These are phyloP conservation scores for Nicotiana tomentosiformis DNA, from an alignment of 257 asterid genomes.

Conservation along the genomic window DNA sequence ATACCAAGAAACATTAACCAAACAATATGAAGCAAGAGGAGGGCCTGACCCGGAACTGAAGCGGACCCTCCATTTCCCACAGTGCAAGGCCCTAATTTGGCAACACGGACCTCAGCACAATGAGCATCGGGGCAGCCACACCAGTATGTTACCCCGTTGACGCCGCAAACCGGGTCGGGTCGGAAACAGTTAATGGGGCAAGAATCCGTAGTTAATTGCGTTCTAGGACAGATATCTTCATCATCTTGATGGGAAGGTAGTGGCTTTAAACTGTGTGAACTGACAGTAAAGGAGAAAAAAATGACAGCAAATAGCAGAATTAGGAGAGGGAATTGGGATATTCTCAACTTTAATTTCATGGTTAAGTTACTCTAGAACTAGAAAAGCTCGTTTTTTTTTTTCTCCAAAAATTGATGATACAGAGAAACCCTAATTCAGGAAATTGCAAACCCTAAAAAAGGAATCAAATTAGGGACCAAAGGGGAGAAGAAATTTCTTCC, in stretches of 20 bases:
- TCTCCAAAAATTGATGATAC: background rate
- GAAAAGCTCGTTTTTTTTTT: background rate
- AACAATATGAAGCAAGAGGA: constrained; percentile 76
- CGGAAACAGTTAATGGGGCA: constrained; percentile 91
- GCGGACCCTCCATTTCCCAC: constrained; percentile 80
- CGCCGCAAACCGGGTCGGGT: constrained; percentile 91
- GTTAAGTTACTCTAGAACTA: background rate
- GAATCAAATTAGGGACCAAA: background rate
- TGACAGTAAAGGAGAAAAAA: constrained; percentile 37
- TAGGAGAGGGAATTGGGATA: constrained; percentile 9
- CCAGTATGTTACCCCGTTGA: constrained; percentile 85
- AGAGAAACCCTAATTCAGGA: background rate
- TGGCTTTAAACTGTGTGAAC: constrained; percentile 29
- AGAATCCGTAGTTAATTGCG: constrained; percentile 16
- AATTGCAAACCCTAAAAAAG: background rate
- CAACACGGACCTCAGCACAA: constrained; percentile 73
- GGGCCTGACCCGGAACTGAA: constrained; percentile 74
- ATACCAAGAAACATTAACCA: constrained; percentile 84
- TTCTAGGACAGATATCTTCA: constrained; percentile 40
- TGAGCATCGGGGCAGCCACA: constrained; percentile 95
- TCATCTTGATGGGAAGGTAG: constrained; percentile 43
- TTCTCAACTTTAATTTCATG: background rate
- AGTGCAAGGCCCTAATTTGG: constrained; percentile 63
- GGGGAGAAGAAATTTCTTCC: background rate
- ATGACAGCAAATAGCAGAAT: constrained; percentile 24